phyloP scores from a whole-genome alignment of 371 early-diverging fungal genomes.

The Thermomucor indicae-seudaticae region DNA sequence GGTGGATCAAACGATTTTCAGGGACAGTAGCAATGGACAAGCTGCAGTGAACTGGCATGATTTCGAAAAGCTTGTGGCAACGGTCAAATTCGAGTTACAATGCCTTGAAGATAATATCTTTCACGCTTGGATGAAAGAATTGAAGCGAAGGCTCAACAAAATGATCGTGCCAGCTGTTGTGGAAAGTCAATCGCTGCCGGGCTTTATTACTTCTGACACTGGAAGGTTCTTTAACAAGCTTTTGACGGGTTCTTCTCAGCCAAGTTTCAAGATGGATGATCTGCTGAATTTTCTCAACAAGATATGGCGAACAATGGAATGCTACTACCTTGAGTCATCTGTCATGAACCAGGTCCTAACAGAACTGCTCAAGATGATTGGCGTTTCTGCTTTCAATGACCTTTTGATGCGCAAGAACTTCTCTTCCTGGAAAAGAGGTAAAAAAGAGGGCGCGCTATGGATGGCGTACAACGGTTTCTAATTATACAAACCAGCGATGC shows the following conservation, averaged over 20 bases:
- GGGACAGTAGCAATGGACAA: conserved; percentile 14
- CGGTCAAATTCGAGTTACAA: conserved; percentile 64
- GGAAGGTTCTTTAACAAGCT: conserved; percentile 75
- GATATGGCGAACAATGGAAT: conserved; percentile 88
- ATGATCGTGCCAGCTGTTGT: conserved; percentile 95
- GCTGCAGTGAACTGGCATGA: conserved; percentile 31
- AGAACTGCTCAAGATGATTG: conserved; percentile 87
- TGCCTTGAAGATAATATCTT: conserved; percentile 67
- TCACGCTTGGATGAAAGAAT: conserved; percentile 89
- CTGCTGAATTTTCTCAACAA: conserved; percentile 87
- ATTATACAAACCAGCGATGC: conserved; percentile 50
- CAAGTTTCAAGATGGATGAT: conserved; percentile 86
- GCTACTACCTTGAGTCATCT: conserved; percentile 89
- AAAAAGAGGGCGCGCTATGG: neutral
- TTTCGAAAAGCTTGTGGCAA: conserved; percentile 52
- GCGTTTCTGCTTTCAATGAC: conserved; percentile 92
- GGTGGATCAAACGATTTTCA: conserved; percentile 29
- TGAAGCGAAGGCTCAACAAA: conserved; percentile 87
- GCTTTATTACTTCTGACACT: conserved; percentile 84
- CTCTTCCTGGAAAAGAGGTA: conserved; percentile 84
- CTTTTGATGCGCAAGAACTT: conserved; percentile 89
- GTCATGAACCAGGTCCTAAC: conserved; percentile 79
- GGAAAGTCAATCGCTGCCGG: conserved; percentile 88
- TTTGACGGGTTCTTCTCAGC: conserved; percentile 67
- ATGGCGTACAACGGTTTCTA: neutral